Evolutionary conservation across 2,329 filamentous ascomycete species (phyloP).

Genomic region (Colletotrichum orchidophilum): DNA sequence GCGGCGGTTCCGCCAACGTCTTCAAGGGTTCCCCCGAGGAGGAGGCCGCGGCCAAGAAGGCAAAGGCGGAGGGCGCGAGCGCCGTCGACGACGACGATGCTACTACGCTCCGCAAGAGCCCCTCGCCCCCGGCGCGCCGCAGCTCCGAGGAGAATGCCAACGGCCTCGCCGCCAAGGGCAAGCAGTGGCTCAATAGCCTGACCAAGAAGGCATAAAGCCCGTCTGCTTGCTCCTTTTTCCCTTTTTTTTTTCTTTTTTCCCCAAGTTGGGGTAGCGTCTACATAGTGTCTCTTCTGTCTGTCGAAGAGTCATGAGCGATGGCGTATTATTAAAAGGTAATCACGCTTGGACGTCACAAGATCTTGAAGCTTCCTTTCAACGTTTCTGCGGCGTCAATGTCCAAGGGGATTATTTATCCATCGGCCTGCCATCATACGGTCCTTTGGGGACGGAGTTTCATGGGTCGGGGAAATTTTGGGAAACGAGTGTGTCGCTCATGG

Average conservation of each 20-base stretch:
- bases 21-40: constrained; percentile 59
- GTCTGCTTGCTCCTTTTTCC: background rate
- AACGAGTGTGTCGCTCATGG: background rate
- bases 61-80: constrained; percentile 39
- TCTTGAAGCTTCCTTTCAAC: background rate
- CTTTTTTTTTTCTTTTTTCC: background rate
- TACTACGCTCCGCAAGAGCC: constrained; percentile 34
- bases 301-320: background rate
- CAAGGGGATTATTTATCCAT: background rate
- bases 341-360: background rate
- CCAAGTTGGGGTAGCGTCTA: background rate
- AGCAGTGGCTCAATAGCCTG: constrained; percentile 59
- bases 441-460: background rate
- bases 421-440: background rate
- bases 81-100: constrained; percentile 44
- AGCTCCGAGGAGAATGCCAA: constrained; percentile 35
- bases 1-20: constrained; percentile 80
- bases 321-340: background rate
- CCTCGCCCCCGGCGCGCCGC: constrained; percentile 21
- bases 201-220: constrained; percentile 55
- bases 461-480: background rate
- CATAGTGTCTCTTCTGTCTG: background rate
- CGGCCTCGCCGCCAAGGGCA: constrained; percentile 53
- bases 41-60: constrained; percentile 42
- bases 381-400: background rate